phyloP scores from a whole-genome alignment of 345 rosid genomes.

The Balakata baccata region DNA sequence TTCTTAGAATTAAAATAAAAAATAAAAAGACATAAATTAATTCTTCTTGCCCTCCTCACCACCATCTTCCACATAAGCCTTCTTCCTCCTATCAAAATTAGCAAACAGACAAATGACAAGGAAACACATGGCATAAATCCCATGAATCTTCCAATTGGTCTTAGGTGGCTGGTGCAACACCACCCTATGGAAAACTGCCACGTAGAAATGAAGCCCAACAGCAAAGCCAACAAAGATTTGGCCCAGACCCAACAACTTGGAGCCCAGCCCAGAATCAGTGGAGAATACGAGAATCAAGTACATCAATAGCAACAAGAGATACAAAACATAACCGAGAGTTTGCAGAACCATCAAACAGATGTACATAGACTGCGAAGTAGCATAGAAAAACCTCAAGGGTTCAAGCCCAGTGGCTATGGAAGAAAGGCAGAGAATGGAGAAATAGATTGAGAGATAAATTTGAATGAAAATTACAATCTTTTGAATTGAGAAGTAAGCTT shows the following conservation, averaged over 20 bases:
- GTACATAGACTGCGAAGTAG: slow-evolving; percentile 71
- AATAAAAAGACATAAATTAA: slow-evolving; percentile 21
- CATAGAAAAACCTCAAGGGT: slow-evolving; percentile 75
- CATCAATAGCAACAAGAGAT: slow-evolving; percentile 71
- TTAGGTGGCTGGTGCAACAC: slow-evolving; percentile 76
- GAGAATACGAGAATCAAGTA: slow-evolving; percentile 76
- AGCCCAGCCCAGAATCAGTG: slow-evolving; percentile 56
- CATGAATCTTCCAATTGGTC: slow-evolving; percentile 90
- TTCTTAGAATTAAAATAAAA: not conserved
- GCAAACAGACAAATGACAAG: slow-evolving; percentile 61
- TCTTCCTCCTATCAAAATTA: slow-evolving; percentile 79
- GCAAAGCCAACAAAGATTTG: slow-evolving; percentile 75
- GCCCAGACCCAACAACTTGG: slow-evolving; percentile 58
- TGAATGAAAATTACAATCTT: slow-evolving; percentile 76
- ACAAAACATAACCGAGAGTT: slow-evolving; percentile 69
- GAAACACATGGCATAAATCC: slow-evolving; percentile 88
- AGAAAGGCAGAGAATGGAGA: slow-evolving; percentile 74
- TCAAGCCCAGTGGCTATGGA: slow-evolving; percentile 75
- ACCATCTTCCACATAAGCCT: slow-evolving; percentile 81
- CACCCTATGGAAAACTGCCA: slow-evolving; percentile 82
- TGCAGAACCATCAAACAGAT: slow-evolving; percentile 69
- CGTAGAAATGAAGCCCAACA: slow-evolving; percentile 82
- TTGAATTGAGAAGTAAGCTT: slow-evolving; percentile 86
- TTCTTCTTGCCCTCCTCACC: slow-evolving; percentile 95
- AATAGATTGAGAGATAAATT: slow-evolving; percentile 88